Evolutionary conservation across 2,329 filamentous ascomycete species (phyloP).

Genomic region (Cadophora malorum): DNA sequence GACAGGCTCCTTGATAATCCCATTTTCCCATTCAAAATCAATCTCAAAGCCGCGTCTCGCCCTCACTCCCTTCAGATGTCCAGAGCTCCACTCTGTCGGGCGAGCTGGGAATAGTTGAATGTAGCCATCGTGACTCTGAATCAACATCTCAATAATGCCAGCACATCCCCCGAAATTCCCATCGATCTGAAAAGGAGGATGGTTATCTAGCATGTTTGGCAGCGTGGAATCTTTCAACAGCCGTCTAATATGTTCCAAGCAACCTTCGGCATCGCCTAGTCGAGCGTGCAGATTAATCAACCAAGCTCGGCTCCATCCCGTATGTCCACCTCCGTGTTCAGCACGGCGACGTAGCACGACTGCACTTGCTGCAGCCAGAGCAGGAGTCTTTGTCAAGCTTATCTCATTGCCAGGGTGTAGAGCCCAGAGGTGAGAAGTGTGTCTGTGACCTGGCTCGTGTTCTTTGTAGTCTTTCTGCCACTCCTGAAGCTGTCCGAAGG

Average conservation of each 20-base stretch:
- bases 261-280: slow-evolving; percentile 49
- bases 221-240: slow-evolving; percentile 51
- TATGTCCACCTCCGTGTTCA: slow-evolving; percentile 51
- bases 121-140: slow-evolving; percentile 48
- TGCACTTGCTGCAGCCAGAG: slow-evolving; percentile 42
- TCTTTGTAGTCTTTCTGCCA: slow-evolving; percentile 50
- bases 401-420: slow-evolving; percentile 51
- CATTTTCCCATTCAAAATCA: slow-evolving; percentile 48
- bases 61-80: slow-evolving; percentile 46
- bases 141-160: slow-evolving; percentile 53
- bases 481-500: slow-evolving; percentile 50
- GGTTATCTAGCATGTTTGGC: slow-evolving; percentile 53
- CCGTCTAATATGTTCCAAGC: slow-evolving; percentile 48
- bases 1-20: slow-evolving; percentile 34
- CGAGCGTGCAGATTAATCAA: slow-evolving; percentile 53
- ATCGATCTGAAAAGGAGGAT: slow-evolving; percentile 57
- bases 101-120: slow-evolving; percentile 48
- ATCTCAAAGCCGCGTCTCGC: slow-evolving; percentile 48
- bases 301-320: slow-evolving; percentile 57
- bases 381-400: slow-evolving; percentile 45
- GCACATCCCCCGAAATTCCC: slow-evolving; percentile 57
- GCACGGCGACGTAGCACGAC: slow-evolving; percentile 45
- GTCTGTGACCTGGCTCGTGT: slow-evolving; percentile 52
- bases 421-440: slow-evolving; percentile 53
- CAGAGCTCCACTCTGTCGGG: slow-evolving; percentile 46